Conservation (phyloP, 768 basidiomycete genomes). For the Amanita muscaria region DNA sequence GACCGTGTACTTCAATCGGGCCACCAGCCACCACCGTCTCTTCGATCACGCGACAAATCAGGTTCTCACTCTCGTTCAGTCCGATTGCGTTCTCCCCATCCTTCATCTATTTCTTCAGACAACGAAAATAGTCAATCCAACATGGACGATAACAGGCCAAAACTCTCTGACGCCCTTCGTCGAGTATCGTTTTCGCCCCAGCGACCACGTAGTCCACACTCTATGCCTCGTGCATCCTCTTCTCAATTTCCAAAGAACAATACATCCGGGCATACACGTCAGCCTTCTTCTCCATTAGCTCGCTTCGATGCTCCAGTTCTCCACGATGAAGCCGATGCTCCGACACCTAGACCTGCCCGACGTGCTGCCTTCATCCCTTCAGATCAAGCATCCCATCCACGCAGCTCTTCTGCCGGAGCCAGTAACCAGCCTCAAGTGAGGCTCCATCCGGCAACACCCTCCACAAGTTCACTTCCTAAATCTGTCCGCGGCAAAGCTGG, state of each 20-base stretch:
- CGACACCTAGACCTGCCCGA: conserved; percentile 17
- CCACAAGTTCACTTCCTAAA: conserved; percentile 28
- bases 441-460: conserved; percentile 55
- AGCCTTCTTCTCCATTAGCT: conserved; percentile 8
- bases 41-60: conserved; percentile 8
- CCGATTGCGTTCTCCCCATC: conserved; percentile 33
- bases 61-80: conserved; percentile 25
- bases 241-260: conserved; percentile 1
- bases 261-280: neutral
- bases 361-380: neutral
- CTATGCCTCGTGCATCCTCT: conserved; percentile 10
- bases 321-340: conserved; percentile 1
- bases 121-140: conserved; percentile 36
- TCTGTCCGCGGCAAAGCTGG: neutral
- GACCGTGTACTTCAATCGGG: conserved; percentile 54
- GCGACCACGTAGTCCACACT: conserved; percentile 46
- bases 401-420: conserved; percentile 25
- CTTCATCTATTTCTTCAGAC: conserved; percentile 35
- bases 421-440: conserved; percentile 39
- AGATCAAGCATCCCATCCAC: conserved; percentile 1
- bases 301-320: conserved; percentile 2
- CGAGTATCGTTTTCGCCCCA: conserved; percentile 70
- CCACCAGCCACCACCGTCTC: conserved; percentile 25
- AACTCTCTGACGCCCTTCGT: conserved; percentile 62
- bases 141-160: conserved; percentile 44